Evolutionary conservation across 768 basidiomycete species (phyloP), one percentile per base, ranked within the genome.

Genomic region (Suillus occidentalis): DNA sequence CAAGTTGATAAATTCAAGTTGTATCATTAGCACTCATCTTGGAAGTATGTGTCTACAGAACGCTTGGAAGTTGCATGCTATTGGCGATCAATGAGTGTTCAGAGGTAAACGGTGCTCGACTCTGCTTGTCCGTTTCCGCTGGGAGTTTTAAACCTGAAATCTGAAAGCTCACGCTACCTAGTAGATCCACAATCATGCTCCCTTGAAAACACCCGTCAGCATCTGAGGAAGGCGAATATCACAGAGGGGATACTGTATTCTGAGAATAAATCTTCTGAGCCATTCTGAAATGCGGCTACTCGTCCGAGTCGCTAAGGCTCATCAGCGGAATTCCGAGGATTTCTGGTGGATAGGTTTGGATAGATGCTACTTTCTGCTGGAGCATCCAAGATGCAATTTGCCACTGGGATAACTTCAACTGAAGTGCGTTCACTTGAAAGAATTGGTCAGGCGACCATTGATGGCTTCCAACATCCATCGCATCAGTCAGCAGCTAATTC

Each of bases 1-100:
- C 42, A 28, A 56, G 36, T 37, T 37, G 36, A 39, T 16, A 14
- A 25, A 59, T 36, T 25, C 22, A 25, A 50, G 20, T n/a, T 63
- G 50, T 63, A 63, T 61, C 14, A 2, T n/a, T 36, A 63, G 37
- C 58, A 40, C n/a, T 60, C 16, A 25, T 20, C 25, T 59, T 28
- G 25, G 42, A 42, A 18, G 37, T 39, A 39, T 40, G 39, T 25
- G 37, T 40, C 57, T 25, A 25, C 14, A 6, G 28, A 34, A 36
- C 6, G 53, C 20, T 13, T 3, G n/a, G 34, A 6, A 55, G 12
- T 34, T 20, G 18, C 20, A n/a, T 12, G 6, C 2, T 20, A 34
- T 55, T 10, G 10, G 31, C 10, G 18, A 31, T 31, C 18, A 18
- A 34, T 10, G 28, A 20, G 5, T 20, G 1, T 53, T 31, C 31